Evolutionary conservation across 2,329 filamentous ascomycete species (phyloP).

Genomic region (Mycosphaerella sp.): DNA sequence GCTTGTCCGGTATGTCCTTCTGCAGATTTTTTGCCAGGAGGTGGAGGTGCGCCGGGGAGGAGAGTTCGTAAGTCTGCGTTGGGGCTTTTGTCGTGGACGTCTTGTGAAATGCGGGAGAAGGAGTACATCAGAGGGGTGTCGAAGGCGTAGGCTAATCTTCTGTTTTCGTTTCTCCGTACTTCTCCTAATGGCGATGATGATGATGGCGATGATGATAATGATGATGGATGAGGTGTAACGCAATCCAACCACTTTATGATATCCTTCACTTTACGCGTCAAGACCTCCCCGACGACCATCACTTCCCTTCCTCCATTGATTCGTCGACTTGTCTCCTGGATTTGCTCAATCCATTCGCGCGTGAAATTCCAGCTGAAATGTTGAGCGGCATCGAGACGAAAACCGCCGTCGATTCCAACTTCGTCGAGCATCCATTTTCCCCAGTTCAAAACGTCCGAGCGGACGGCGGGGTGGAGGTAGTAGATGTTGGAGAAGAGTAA

Average conservation of each 20-base stretch:
- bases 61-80: conserved; percentile 54
- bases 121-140: conserved; percentile 65
- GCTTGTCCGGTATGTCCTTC: conserved; percentile 18
- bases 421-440: conserved; percentile 60
- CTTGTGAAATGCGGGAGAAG: conserved; percentile 55
- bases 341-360: conserved; percentile 54
- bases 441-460: conserved; percentile 60
- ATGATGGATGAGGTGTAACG: conserved; percentile 22
- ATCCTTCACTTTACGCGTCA: conserved; percentile 53
- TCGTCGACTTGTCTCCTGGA: conserved; percentile 44
- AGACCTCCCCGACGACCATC: conserved; percentile 66
- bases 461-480: conserved; percentile 58
- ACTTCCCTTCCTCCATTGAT: conserved; percentile 43
- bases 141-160: conserved; percentile 49
- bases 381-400: conserved; percentile 66
- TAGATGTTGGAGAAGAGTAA: conserved; percentile 69
- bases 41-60: conserved; percentile 10
- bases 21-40: background rate
- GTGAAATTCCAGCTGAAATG: conserved; percentile 65
- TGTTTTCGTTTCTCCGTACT: no score
- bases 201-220: no score
- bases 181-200: no score
- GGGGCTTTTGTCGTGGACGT: conserved; percentile 35
- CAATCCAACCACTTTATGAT: conserved; percentile 49
- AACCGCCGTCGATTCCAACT: conserved; percentile 53